Base-by-base conservation (phyloP, 1,284 basidiomycete genomes). In the Papiliotrema nemorosa region DNA sequence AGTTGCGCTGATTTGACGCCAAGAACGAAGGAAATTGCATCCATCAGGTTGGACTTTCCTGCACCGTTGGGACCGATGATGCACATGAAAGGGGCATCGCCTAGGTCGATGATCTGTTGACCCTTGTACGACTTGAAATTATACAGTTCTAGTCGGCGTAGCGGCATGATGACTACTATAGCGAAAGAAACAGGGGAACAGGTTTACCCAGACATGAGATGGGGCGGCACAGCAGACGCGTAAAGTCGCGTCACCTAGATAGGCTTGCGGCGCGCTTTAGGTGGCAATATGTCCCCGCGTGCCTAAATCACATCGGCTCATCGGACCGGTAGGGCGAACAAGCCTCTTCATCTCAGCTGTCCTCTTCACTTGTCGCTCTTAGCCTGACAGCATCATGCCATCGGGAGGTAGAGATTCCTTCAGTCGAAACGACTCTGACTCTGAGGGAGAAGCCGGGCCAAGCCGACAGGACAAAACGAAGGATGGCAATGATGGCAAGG, bases 31-130 rank as follows among this genome's bases (percentile, higher is more conserved):
- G 96, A 98, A 62, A 99, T 97, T 50, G 96, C 96, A 72, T 99
- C 96, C 96, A 98, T 98, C 57, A 98, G 83, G 72, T 99, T 99
- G 31, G 90, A 94, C 73, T 99, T 98, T 58, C 96, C 96, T 3
- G 93, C 92, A 52, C 96, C 96, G 85, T 99, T 98, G 39, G 96
- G 94, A 22, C 96, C 96, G 63, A 97, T 97, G 60, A 97, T 83
- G 16, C 90, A 93, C 0, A 91, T 94, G 75, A 98, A 98, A 63
- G 87, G 84, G 4, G 69, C 60, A 57, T 67, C 69, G 42, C 73
- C 73, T 45, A 75, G 66, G 43, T 72, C 70, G 49, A 75, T 72
- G 26, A 69, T 64, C 66, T 77, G 77, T 36, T 62, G 64, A 41
- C 77, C 78, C 46, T 77, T 79, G 69, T 94, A 93, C 0, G 89